Evolutionary conservation across 257 asterid genomes (phyloP).

Genomic region (Solanum chilense): DNA sequence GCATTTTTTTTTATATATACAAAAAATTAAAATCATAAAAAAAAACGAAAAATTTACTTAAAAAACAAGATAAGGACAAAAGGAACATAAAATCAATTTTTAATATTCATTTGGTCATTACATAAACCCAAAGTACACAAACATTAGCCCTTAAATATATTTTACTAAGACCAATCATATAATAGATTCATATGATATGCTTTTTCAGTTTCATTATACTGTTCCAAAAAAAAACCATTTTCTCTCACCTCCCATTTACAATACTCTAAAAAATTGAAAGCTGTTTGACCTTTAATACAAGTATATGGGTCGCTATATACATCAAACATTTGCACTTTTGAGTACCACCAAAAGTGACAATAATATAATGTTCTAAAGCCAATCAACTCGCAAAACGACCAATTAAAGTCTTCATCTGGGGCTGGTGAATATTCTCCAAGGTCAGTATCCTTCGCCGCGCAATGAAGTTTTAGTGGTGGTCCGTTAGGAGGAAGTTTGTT

Average conservation of each 20-base stretch:
- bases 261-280: too few relatives aligned
- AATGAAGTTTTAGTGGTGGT: not conserved
- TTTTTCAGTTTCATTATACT: not conserved
- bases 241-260: not conserved
- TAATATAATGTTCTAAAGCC: not conserved
- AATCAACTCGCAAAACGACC: not conserved
- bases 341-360: not conserved
- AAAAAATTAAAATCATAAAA: too few relatives aligned
- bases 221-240: not conserved
- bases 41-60: too few relatives aligned
- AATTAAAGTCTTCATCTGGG: not conserved
- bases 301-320: not conserved
- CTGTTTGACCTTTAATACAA: too few relatives aligned
- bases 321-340: not conserved
- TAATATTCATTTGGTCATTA: not conserved
- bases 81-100: too few relatives aligned
- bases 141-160: not conserved
- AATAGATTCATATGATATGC: not conserved
- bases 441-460: not conserved
- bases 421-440: not conserved
- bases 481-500: not conserved
- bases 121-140: not conserved
- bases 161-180: not conserved
- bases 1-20: not conserved
- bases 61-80: not conserved